Conservation (phyloP, 2,329 filamentous ascomycete species). For the Leptodontidium sp. region DNA sequence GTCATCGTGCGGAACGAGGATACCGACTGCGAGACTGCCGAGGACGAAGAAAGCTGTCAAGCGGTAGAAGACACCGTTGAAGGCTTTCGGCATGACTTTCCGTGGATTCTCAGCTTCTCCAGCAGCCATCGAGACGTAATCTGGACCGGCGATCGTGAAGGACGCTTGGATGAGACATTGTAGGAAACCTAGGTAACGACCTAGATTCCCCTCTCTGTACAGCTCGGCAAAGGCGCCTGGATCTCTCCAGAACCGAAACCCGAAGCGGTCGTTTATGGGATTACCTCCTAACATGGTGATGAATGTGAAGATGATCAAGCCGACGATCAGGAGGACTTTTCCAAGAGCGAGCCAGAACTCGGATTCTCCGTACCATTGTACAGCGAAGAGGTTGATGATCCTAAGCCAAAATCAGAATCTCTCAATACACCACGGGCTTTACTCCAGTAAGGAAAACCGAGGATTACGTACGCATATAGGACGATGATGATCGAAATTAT, state of each 20-base stretch:
- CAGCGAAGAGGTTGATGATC: slow-evolving; percentile 76
- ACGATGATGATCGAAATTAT: slow-evolving; percentile 64
- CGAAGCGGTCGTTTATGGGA: slow-evolving; percentile 61
- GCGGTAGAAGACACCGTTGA: slow-evolving; percentile 76
- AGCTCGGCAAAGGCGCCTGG: slow-evolving; percentile 61
- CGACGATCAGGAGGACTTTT: slow-evolving; percentile 72
- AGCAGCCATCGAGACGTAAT: slow-evolving; percentile 75
- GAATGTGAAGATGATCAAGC: slow-evolving; percentile 64
- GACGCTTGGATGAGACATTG: slow-evolving; percentile 67
- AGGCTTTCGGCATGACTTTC: slow-evolving; percentile 70
- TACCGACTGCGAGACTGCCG: slow-evolving; percentile 70
- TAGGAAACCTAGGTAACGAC: slow-evolving; percentile 67
- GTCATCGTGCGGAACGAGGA: slow-evolving; percentile 71
- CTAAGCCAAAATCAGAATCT: slow-evolving; percentile 15
- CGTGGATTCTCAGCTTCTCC: slow-evolving; percentile 73
- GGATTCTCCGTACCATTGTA: slow-evolving; percentile 78
- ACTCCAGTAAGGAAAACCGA: no score
- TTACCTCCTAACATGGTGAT: slow-evolving; percentile 71
- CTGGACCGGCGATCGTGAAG: slow-evolving; percentile 71
- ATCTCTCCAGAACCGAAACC: slow-evolving; percentile 59
- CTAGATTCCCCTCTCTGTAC: slow-evolving; percentile 60
- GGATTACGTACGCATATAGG: slow-evolving; percentile 35
- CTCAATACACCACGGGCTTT: background rate
- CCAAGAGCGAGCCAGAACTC: slow-evolving; percentile 73
- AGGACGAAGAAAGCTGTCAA: slow-evolving; percentile 75